phyloP scores from a whole-genome alignment of 441 rosid genomes.

The Corymbia citriodora region DNA sequence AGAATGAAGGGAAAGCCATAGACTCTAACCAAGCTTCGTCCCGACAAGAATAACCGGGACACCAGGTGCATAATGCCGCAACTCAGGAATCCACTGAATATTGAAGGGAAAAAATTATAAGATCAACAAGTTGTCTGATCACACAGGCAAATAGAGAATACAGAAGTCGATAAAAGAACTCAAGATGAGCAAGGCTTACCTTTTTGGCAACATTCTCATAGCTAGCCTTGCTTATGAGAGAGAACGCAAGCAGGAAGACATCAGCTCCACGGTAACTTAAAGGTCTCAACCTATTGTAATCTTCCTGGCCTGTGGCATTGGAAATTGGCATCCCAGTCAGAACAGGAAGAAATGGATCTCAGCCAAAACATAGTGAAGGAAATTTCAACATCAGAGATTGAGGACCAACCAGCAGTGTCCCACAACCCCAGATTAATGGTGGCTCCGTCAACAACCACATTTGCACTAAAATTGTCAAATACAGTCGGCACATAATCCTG shows the following conservation, averaged over 20 bases:
- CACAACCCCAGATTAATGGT: not conserved
- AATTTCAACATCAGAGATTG: not conserved
- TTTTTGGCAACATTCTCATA: not conserved
- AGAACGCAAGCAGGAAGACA: not conserved
- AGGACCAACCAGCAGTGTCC: not conserved
- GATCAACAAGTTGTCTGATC: not conserved
- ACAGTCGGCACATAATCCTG: constrained; percentile 5
- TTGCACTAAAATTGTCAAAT: not conserved
- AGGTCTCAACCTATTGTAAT: constrained; percentile 1
- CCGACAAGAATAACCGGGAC: not conserved
- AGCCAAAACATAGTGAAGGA: not conserved
- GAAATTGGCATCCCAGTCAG: not conserved
- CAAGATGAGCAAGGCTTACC: not conserved
- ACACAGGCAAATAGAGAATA: not conserved
- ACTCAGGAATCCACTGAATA: constrained; percentile 1
- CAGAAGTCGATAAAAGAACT: not conserved
- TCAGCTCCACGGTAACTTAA: not conserved
- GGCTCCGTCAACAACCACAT: not conserved
- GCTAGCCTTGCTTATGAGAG: not conserved
- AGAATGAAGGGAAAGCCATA: not conserved
- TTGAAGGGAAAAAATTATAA: not conserved
- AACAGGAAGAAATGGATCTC: not conserved
- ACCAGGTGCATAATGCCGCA: not conserved
- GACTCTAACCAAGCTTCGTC: not conserved
- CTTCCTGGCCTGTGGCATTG: not conserved